A percentile compares a stretch with the other conserved stretches of the same genome.
phyloP scores from a whole-genome alignment of 78 protist genomes.

The Bigelowiella natans region DNA sequence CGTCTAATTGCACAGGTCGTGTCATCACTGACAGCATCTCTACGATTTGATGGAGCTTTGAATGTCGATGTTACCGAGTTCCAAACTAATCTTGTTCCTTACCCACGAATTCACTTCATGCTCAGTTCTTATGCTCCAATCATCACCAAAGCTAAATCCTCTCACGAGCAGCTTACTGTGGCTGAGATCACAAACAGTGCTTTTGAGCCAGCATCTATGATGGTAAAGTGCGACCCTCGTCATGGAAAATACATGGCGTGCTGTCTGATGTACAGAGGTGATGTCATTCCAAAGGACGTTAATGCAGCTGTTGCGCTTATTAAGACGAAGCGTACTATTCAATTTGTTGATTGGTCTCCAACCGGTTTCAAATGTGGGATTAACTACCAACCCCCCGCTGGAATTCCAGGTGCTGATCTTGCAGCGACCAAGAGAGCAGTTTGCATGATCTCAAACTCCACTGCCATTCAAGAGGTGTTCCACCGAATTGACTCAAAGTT shows the following conservation, averaged over 20 bases:
- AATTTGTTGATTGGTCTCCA: conserved; percentile 96
- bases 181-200: conserved; percentile 90
- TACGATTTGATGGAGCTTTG: conserved; percentile 92
- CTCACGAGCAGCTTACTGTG: conserved; percentile 89
- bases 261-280: conserved; percentile 97
- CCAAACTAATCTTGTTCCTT: conserved; percentile 91
- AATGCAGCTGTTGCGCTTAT: conserved; percentile 87
- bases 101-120: conserved; percentile 85
- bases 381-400: conserved; percentile 69
- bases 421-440: conserved; percentile 64
- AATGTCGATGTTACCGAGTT: conserved; percentile 97
- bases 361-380: conserved; percentile 95
- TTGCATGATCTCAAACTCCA: conserved; percentile 76
- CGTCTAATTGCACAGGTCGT: conserved; percentile 89
- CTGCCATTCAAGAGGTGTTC: conserved; percentile 85
- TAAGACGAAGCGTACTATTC: too few relatives aligned
- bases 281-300: conserved; percentile 97
- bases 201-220: conserved; percentile 85
- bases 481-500: conserved; percentile 72
- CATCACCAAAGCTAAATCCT: conserved; percentile 89
- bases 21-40: conserved; percentile 91
- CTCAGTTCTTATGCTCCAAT: conserved; percentile 89
- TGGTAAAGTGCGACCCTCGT: conserved; percentile 97
- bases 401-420: conserved; percentile 62
- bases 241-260: conserved; percentile 98